Evolutionary conservation across 129 eudicot species (phyloP).

Genomic region (Tagetes patula): DNA sequence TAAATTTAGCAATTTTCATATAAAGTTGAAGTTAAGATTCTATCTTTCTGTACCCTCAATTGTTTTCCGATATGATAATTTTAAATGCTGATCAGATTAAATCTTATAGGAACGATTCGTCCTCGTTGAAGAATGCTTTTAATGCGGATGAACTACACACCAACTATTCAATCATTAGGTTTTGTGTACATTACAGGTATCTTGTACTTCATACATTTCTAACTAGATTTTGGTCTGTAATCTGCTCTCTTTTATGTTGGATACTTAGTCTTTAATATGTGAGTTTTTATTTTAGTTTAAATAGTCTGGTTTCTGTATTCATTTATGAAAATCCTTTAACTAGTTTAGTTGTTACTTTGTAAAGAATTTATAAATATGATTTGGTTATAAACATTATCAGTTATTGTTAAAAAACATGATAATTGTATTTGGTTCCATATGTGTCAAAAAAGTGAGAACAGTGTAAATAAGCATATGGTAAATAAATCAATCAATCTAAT

Average conservation of each 20-base stretch:
- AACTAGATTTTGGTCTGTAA: slow-evolving; percentile 16
- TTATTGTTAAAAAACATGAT: too few species aligned
- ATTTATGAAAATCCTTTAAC: neutral
- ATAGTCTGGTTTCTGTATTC: neutral
- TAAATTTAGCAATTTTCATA: neutral
- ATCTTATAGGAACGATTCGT: slow-evolving; percentile 3
- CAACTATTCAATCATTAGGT: slow-evolving; percentile 10
- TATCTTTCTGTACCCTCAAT: neutral
- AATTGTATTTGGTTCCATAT: too few species aligned
- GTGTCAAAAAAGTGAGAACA: too few species aligned
- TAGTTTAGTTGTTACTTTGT: neutral
- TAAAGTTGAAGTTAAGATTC: neutral
- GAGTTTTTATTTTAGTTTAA: neutral
- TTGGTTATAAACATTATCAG: neutral
- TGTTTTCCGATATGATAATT: neutral
- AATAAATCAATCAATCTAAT: too few species aligned
- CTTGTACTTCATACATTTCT: neutral
- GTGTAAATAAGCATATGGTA: too few species aligned
- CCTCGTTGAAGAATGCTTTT: neutral
- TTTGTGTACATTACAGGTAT: slow-evolving; percentile 20
- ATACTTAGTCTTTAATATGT: neutral
- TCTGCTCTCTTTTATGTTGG: neutral
- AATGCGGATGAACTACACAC: slow-evolving; percentile 17
- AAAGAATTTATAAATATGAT: neutral
- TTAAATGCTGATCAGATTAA: slow-evolving; percentile 15